A percentile compares a stretch with the other conserved stretches of the same genome.
Conservation (phyloP, 2,329 filamentous ascomycete genomes). For the Colletotrichum theobromicola region DNA sequence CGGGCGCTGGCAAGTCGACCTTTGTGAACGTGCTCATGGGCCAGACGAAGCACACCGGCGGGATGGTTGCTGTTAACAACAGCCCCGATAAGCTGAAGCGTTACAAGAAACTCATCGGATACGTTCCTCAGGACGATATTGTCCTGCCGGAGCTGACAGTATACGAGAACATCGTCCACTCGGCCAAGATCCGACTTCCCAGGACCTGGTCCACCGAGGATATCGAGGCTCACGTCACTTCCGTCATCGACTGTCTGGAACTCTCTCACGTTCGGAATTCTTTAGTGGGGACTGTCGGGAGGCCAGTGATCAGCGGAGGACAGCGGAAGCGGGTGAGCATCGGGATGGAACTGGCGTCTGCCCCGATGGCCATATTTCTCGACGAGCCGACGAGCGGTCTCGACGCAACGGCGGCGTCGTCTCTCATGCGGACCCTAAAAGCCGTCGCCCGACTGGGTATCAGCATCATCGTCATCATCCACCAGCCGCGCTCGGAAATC, state of each 20-base stretch:
- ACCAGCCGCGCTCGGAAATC: constrained; percentile 64
- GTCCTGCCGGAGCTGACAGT: constrained; percentile 65
- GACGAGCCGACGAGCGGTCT: constrained; percentile 60
- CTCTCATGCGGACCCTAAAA: constrained; percentile 60
- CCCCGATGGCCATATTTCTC: constrained; percentile 60
- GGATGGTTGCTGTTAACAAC: constrained; percentile 59
- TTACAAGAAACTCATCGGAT: constrained; percentile 66
- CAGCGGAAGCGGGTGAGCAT: constrained; percentile 65
- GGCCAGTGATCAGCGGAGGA: constrained; percentile 60
- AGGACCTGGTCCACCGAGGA: constrained; percentile 53
- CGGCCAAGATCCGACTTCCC: constrained; percentile 59
- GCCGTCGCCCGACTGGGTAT: constrained; percentile 60
- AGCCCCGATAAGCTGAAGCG: constrained; percentile 49
- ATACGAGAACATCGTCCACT: constrained; percentile 66
- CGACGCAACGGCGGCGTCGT: constrained; percentile 60
- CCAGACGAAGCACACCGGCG: constrained; percentile 55
- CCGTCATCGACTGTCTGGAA: constrained; percentile 59
- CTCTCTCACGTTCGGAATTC: constrained; percentile 57
- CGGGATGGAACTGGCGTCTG: constrained; percentile 62
- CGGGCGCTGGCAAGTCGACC: constrained; percentile 64
- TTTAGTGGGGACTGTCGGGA: constrained; percentile 54
- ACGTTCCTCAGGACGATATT: constrained; percentile 67
- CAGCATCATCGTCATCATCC: constrained; percentile 63
- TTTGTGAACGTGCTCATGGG: constrained; percentile 68
- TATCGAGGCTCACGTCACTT: constrained; percentile 58